Conservation (phyloP, 768 basidiomycete genomes). For the Trametes meyenii region DNA sequence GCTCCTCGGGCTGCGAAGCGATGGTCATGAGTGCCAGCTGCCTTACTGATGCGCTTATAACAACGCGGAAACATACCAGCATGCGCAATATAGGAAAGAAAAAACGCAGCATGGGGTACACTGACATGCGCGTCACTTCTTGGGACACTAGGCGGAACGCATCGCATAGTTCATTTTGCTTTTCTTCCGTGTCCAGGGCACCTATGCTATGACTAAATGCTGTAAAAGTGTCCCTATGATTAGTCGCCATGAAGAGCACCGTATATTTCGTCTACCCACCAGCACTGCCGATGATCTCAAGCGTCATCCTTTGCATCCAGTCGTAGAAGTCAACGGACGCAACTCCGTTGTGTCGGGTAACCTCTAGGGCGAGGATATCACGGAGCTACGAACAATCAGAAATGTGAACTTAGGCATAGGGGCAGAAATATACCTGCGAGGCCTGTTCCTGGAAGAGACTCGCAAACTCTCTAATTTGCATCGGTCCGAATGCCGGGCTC, state of each 20-base stretch:
- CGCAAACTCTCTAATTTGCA: constrained; percentile 60
- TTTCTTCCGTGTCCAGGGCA: constrained; percentile 29
- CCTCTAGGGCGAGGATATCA: constrained; percentile 32
- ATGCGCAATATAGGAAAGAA: constrained; percentile 29
- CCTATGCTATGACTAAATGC: constrained; percentile 40
- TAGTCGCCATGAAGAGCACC: no score
- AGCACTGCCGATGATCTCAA: constrained; percentile 45
- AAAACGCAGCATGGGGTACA: constrained; percentile 11
- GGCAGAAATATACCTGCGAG: constrained; percentile 40
- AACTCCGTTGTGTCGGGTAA: constrained; percentile 29
- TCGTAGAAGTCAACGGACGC: constrained; percentile 35
- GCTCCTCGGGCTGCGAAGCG: constrained; percentile 10
- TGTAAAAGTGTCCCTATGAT: constrained; percentile 3
- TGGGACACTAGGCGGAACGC: constrained; percentile 35
- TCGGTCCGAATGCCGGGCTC: constrained; percentile 70
- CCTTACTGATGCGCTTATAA: no score
- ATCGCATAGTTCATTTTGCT: constrained; percentile 35
- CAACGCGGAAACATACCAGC: constrained; percentile 13
- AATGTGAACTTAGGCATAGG: background rate
- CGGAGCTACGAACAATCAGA: constrained; percentile 20
- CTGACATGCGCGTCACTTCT: background rate
- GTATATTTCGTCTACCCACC: constrained; percentile 28
- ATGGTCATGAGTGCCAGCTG: no score
- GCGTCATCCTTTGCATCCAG: constrained; percentile 39
- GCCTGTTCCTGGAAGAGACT: constrained; percentile 61